These are phyloP conservation scores for Colletotrichum somersetense DNA, from an alignment of 2,329 filamentous ascomycete genomes.

Conservation along the genomic window DNA sequence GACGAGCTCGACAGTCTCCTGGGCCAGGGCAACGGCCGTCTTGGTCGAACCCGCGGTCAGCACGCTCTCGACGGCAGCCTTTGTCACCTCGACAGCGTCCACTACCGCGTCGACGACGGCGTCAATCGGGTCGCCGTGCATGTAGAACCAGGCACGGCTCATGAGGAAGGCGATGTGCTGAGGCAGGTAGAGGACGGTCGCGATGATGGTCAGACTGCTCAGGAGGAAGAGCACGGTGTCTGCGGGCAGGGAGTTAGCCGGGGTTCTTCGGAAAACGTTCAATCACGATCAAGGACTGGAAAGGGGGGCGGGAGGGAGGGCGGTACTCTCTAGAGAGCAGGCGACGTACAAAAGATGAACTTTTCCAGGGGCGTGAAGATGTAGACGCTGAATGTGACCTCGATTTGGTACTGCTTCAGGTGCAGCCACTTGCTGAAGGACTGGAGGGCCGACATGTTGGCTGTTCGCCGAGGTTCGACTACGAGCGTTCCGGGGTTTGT, in stretches of 20 bases:
- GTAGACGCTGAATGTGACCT: slow-evolving; percentile 96
- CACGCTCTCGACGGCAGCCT: slow-evolving; percentile 54
- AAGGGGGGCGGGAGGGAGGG: not conserved
- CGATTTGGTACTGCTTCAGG: slow-evolving; percentile 97
- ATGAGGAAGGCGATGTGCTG: slow-evolving; percentile 88
- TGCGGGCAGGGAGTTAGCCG: slow-evolving; percentile 53
- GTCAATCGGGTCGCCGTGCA: slow-evolving; percentile 80
- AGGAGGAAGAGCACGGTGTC: slow-evolving; percentile 94
- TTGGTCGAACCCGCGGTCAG: slow-evolving; percentile 44
- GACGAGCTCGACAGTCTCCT: slow-evolving; percentile 47
- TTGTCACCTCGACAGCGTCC: slow-evolving; percentile 61
- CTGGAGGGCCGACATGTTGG: slow-evolving; percentile 56
- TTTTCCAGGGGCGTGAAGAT: slow-evolving; percentile 98
- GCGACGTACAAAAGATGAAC: slow-evolving; percentile 89
- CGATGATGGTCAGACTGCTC: slow-evolving; percentile 86
- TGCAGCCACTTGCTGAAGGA: slow-evolving; percentile 85
- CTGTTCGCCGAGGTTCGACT: not conserved
- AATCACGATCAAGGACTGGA: not conserved
- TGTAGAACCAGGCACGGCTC: slow-evolving; percentile 93
- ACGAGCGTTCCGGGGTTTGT: not conserved
- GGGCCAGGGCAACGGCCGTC: slow-evolving; percentile 37
- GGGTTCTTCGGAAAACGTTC: not conserved
- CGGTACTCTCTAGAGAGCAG: slow-evolving; percentile 8
- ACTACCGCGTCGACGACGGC: slow-evolving; percentile 75
- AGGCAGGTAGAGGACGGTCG: slow-evolving; percentile 91